Evolutionary conservation across 2,329 filamentous ascomycete genomes (phyloP), one percentile per base, ranked within the genome.

Genomic region (Pseudogymnoascus sp.): DNA sequence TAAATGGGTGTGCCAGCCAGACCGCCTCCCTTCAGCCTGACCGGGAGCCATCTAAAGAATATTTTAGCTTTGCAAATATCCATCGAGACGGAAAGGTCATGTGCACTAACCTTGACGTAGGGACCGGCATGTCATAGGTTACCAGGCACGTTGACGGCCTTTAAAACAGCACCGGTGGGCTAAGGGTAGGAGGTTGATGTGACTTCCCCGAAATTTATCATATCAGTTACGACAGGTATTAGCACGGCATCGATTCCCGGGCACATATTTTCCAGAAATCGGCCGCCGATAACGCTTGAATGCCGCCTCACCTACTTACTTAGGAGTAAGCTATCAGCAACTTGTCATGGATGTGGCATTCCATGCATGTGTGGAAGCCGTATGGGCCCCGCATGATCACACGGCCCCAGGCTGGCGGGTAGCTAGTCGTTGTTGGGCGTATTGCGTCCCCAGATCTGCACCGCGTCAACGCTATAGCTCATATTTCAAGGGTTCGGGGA

Each of bases 311-410:
- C 47, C 33, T 56, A 18, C 31, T 56, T 56, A 18, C 18, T 18
- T 56, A n/a, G 25, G 10, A 56, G 12, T 33, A 56, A 56, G 12
- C 4, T 33, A 7, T 14, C 14, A 53, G n/a, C 18, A n/a, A 33
- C 2, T 3, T 7, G 28, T 1, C 28, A 33, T 33, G 25, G 50
- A 56, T 56, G 50, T 56, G 50, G 10, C n/a, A 16, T 56, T 56
- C 50, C n/a, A 33, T 56, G 50, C 50, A 56, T 56, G 33, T 56
- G 31, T 56, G 25, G 28, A 56, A 56, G 50, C 50, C 5, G 50
- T 18, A 56, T 12, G n/a, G 2, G 50, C n/a, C 25, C 25, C 50
- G n/a, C 50, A 56, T 56, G 50, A 33, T 33, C 50, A 56, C 50
- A 56, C n/a, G 50, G 50, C 50, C 25, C 50, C 28, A 18, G 28